A percentile compares a stretch with the other conserved stretches of the same genome.
phyloP scores from a whole-genome alignment of 139 green algal genomes.

The Chlamydomonas sphaeroides region DNA sequence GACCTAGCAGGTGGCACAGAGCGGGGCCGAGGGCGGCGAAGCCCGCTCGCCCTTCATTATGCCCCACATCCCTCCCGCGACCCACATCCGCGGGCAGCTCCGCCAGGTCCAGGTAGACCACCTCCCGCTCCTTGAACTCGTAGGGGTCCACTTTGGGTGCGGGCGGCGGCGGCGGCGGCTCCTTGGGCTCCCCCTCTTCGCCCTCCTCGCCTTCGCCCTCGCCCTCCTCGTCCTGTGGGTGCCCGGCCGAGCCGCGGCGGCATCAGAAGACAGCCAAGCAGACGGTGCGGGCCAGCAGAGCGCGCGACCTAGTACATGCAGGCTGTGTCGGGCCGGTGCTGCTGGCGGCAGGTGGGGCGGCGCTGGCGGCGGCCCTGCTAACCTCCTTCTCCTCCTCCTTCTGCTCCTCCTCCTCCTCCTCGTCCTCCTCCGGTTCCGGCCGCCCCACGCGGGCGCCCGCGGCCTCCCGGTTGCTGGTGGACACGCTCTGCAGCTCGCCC shows the following conservation, averaged over 20 bases:
- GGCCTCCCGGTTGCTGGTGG: constrained; percentile 44
- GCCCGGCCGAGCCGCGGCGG: no score
- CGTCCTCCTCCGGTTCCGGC: constrained; percentile 48
- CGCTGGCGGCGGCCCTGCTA: no score
- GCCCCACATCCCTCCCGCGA: no score
- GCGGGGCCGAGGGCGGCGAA: no score
- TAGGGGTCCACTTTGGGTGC: constrained; percentile 58
- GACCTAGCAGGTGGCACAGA: no score
- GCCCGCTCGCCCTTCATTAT: no score
- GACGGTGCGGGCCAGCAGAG: no score
- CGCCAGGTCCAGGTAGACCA: constrained; percentile 49
- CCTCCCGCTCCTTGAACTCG: constrained; percentile 53
- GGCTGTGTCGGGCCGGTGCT: no score
- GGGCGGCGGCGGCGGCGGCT: constrained; percentile 44
- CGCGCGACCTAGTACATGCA: no score
- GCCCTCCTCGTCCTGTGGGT: not conserved
- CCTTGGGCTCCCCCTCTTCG: constrained; percentile 38
- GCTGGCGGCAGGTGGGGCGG: no score
- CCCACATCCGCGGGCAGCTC: constrained; percentile 53
- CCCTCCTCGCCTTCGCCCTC: constrained; percentile 48
- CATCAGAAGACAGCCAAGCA: no score
- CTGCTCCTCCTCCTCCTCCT: constrained; percentile 39
- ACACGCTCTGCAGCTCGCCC: constrained; percentile 46
- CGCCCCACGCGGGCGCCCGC: constrained; percentile 47
- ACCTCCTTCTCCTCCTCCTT: constrained; percentile 39